Evolutionary conservation across 1,284 basidiomycete species (phyloP).

Genomic region (Heliocybe sulcata): DNA sequence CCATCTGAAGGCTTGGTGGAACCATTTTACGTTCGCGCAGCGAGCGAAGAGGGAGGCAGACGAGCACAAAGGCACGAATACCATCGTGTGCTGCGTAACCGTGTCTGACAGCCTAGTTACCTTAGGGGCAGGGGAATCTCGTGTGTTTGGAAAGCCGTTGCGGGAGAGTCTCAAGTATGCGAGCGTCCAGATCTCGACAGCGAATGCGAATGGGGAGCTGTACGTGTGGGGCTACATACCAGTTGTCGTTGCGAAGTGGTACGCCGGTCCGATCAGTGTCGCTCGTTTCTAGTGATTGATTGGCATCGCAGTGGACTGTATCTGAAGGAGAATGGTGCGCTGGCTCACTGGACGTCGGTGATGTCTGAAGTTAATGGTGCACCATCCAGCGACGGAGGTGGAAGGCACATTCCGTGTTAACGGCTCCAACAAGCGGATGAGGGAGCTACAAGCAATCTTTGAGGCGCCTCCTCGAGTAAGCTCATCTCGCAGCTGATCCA

Average conservation of each 20-base stretch:
- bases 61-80: conserved; percentile 16
- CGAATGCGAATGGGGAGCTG: conserved; percentile 72
- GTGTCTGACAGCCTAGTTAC: background rate
- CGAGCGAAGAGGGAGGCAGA: conserved; percentile 45
- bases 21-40: conserved; percentile 61
- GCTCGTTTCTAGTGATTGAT: conserved; percentile 6
- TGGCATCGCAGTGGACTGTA: conserved; percentile 62
- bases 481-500: conserved; percentile 11
- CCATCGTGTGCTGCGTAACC: background rate
- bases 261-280: conserved; percentile 23
- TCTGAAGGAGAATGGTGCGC: conserved; percentile 82
- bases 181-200: conserved; percentile 92
- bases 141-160: conserved; percentile 85
- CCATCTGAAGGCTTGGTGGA: conserved; percentile 80
- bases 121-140: conserved; percentile 20
- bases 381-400: conserved; percentile 76
- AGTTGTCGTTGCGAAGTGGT: conserved; percentile 96
- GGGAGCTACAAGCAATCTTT: conserved; percentile 87
- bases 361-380: background rate
- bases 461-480: conserved; percentile 82
- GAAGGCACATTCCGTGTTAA: conserved; percentile 93
- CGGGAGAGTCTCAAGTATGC: conserved; percentile 82
- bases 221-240: conserved; percentile 95
- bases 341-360: conserved; percentile 1
- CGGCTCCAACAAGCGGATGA: conserved; percentile 92